These are phyloP conservation scores for Royoungia palumana DNA, from an alignment of 768 basidiomycete genomes.

Conservation along the genomic window DNA sequence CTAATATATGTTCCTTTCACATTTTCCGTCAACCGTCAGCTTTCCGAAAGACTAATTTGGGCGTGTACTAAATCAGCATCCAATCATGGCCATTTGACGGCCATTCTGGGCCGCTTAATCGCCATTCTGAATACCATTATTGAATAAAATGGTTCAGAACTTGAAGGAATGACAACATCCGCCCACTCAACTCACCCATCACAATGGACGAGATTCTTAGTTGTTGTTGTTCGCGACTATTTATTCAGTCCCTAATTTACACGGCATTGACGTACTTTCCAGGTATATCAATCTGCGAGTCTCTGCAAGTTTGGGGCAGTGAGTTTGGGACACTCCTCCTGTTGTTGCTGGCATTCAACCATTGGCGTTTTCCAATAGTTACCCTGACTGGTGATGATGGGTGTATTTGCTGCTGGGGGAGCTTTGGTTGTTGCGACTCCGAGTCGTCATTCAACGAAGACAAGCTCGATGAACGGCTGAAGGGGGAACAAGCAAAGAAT, in stretches of 20 bases:
- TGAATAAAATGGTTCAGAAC: too few relatives aligned
- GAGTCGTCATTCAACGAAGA: slow-evolving; percentile 30
- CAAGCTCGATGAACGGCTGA: slow-evolving; percentile 29
- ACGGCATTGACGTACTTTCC: neutral
- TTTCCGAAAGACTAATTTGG: too few relatives aligned
- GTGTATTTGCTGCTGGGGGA: slow-evolving; percentile 21
- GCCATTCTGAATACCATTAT: too few relatives aligned
- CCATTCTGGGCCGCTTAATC: too few relatives aligned
- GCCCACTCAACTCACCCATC: neutral
- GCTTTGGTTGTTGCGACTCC: slow-evolving; percentile 28
- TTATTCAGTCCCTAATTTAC: neutral
- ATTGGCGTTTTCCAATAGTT: slow-evolving; percentile 7
- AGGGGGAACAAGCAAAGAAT: slow-evolving; percentile 19
- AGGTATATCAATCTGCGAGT: slow-evolving; percentile 14
- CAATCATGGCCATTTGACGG: too few relatives aligned
- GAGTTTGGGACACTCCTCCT: slow-evolving; percentile 1
- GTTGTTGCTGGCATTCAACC: neutral
- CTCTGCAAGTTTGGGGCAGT: slow-evolving; percentile 26
- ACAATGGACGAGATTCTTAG: slow-evolving; percentile 16
- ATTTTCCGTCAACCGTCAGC: too few relatives aligned
- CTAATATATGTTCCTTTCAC: too few relatives aligned
- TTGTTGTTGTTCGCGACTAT: slow-evolving; percentile 23
- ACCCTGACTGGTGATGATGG: slow-evolving; percentile 18
- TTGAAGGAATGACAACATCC: too few relatives aligned
- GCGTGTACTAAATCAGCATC: too few relatives aligned